Evolutionary conservation across 306 rosid species (phyloP).

Genomic region (Quercus berberidifolia): DNA sequence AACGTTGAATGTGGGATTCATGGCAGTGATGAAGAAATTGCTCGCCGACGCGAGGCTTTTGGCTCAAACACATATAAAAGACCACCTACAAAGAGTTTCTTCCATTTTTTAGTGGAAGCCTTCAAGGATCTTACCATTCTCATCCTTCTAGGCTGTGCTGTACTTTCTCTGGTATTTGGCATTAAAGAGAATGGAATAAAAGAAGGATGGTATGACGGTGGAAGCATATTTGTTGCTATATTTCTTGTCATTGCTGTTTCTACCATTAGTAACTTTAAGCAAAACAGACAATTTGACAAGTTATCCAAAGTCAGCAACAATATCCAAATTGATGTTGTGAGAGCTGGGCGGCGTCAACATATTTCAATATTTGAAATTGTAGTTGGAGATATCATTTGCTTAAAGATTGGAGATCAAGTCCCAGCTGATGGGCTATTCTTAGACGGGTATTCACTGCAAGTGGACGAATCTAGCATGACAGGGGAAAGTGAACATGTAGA

Average conservation of each 20-base stretch:
- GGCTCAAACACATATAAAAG: constrained; percentile 15
- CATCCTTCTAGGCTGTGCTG: constrained; percentile 36
- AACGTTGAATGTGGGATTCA: constrained; percentile 20
- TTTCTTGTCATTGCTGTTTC: constrained; percentile 20
- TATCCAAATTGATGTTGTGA: constrained; percentile 22
- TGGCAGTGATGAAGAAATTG: constrained; percentile 11
- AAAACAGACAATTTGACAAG: constrained; percentile 15
- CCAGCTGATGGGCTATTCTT: constrained; percentile 34
- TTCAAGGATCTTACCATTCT: constrained; percentile 31
- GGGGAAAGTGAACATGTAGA: constrained; percentile 41
- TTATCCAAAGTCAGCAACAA: constrained; percentile 13
- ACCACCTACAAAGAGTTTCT: constrained; percentile 17
- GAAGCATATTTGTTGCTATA: constrained; percentile 34
- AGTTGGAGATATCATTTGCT: constrained; percentile 26
- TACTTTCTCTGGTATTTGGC: constrained; percentile 39
- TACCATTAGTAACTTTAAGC: constrained; percentile 17
- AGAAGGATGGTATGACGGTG: constrained; percentile 43
- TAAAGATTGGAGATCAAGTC: constrained; percentile 31
- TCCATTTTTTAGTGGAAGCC: constrained; percentile 27
- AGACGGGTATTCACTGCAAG: constrained; percentile 26
- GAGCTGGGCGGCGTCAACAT: constrained; percentile 12
- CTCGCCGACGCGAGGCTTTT: not conserved
- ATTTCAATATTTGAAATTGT: constrained; percentile 25
- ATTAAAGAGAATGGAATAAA: constrained; percentile 29
- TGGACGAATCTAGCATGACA: constrained; percentile 38